These are phyloP conservation scores for Apostasia shenzhenica DNA, from an alignment of 106 monocot genomes.

Conservation along the genomic window DNA sequence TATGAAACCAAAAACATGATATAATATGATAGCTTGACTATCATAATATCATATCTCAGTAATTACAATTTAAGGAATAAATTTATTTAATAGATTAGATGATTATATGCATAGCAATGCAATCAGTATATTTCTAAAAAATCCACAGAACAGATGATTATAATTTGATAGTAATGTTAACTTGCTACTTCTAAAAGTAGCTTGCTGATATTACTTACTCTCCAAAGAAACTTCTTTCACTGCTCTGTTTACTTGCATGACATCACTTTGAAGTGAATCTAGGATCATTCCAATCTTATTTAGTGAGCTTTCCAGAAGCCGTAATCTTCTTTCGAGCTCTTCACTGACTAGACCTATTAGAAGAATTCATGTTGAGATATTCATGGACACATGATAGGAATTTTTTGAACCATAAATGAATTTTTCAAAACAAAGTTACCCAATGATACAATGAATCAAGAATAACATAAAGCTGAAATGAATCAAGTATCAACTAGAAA, in stretches of 20 bases:
- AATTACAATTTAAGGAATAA: too few species aligned
- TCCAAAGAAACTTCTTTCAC: constrained; percentile 74
- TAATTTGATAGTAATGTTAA: too few species aligned
- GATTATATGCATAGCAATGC: too few species aligned
- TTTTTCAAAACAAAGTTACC: too few species aligned
- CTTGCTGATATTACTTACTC: constrained; percentile 39
- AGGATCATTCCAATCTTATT: constrained; percentile 66
- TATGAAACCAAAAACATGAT: neutral
- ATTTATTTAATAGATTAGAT: too few species aligned
- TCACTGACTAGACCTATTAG: constrained; percentile 63
- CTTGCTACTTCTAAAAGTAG: neutral
- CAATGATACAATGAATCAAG: too few species aligned
- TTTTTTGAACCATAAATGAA: too few species aligned
- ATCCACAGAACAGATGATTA: too few species aligned
- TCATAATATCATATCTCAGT: too few species aligned
- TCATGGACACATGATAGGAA: neutral
- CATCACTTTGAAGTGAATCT: constrained; percentile 69
- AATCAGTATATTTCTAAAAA: too few species aligned
- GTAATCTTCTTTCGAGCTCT: constrained; percentile 70
- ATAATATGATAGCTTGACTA: neutral
- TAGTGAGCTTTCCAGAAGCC: constrained; percentile 55
- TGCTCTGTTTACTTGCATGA: constrained; percentile 72
- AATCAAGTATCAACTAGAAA: too few species aligned
- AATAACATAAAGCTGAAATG: too few species aligned
- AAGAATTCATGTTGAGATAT: constrained; percentile 3